Evolutionary conservation across 2,329 filamentous ascomycete species (phyloP).

Genomic region (Alternaria arborescens): DNA sequence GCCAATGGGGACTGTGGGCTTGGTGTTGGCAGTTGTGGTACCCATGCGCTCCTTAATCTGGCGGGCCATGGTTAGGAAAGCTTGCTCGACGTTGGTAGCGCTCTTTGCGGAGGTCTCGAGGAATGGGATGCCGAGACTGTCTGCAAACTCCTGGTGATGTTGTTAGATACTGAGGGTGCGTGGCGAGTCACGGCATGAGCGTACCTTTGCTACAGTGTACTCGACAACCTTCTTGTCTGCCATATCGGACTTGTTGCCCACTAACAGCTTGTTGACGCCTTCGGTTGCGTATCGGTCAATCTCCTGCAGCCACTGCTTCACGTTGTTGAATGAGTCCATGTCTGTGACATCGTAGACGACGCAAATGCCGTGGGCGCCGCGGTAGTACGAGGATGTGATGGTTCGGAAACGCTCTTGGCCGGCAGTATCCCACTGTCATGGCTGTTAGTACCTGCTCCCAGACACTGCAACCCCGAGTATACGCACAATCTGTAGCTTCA

Average conservation of each 20-base stretch:
- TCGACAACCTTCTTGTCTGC: conserved; percentile 99
- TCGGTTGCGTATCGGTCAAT: conserved; percentile 99
- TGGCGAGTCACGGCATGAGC: conserved; percentile 33
- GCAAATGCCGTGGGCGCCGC: conserved; percentile 98
- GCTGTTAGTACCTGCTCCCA: conserved; percentile 25
- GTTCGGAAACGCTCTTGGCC: conserved; percentile 99
- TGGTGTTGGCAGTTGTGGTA: conserved; percentile 96
- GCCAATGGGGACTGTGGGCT: conserved; percentile 95
- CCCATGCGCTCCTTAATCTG: conserved; percentile 99
- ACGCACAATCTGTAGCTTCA: conserved; percentile 92
- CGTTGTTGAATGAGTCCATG: conserved; percentile 99
- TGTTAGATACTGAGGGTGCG: conserved; percentile 24
- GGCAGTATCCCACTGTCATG: conserved; percentile 91
- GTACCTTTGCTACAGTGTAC: conserved; percentile 98
- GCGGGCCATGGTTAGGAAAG: conserved; percentile 99
- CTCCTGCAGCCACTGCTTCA: conserved; percentile 99
- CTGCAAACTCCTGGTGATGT: conserved; percentile 84
- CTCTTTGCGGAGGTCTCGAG: conserved; percentile 99
- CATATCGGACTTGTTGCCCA: conserved; percentile 99
- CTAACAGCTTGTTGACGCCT: conserved; percentile 98
- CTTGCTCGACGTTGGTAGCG: conserved; percentile 98
- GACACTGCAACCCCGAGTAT: background rate
- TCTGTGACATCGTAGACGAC: conserved; percentile 99
- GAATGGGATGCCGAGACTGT: conserved; percentile 98
- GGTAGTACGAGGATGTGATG: conserved; percentile 99